A percentile compares a stretch with the other conserved stretches of the same genome.
Evolutionary conservation across 352 stramenopile species (phyloP).

Genomic region (Pythium scleroteichum): DNA sequence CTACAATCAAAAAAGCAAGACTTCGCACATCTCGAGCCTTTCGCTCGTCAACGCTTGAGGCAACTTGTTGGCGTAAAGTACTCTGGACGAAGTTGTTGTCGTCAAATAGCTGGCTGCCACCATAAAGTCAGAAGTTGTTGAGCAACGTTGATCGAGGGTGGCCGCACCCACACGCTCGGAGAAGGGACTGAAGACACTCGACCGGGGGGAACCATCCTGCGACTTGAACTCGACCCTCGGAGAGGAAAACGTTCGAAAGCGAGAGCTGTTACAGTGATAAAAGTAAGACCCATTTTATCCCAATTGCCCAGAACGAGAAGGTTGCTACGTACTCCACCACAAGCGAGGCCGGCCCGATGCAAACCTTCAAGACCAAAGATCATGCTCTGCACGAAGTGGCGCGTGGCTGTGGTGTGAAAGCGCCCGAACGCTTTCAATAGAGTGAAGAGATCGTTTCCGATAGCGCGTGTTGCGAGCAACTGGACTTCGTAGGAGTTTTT

Average conservation of each 20-base stretch:
- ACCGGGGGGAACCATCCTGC: slow-evolving; percentile 44
- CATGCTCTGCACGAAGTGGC: slow-evolving; percentile 7
- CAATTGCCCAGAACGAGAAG: background rate
- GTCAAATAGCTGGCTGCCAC: slow-evolving; percentile 32
- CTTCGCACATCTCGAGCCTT: slow-evolving; percentile 48
- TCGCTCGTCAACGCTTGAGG: slow-evolving; percentile 10
- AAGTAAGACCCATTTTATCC: background rate
- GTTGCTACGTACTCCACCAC: slow-evolving; percentile 36
- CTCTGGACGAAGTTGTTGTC: slow-evolving; percentile 35
- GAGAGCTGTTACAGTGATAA: slow-evolving; percentile 34
- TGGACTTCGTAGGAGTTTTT: slow-evolving; percentile 5
- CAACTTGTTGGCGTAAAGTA: slow-evolving; percentile 27
- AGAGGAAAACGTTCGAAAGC: slow-evolving; percentile 43
- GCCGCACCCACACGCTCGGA: background rate
- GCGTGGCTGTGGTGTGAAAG: slow-evolving; percentile 11
- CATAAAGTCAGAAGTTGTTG: too few species aligned
- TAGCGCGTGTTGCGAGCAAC: slow-evolving; percentile 5
- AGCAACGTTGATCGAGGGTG: background rate
- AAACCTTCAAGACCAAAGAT: background rate
- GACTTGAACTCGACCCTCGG: slow-evolving; percentile 37
- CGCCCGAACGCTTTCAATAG: slow-evolving; percentile 23
- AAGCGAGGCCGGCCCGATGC: slow-evolving; percentile 24
- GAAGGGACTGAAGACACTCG: slow-evolving; percentile 14
- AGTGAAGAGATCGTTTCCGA: slow-evolving; percentile 14
- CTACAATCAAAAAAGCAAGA: slow-evolving; percentile 56